Conservation (phyloP, 345 rosid species). For the Eucalyptus fibrosa region DNA sequence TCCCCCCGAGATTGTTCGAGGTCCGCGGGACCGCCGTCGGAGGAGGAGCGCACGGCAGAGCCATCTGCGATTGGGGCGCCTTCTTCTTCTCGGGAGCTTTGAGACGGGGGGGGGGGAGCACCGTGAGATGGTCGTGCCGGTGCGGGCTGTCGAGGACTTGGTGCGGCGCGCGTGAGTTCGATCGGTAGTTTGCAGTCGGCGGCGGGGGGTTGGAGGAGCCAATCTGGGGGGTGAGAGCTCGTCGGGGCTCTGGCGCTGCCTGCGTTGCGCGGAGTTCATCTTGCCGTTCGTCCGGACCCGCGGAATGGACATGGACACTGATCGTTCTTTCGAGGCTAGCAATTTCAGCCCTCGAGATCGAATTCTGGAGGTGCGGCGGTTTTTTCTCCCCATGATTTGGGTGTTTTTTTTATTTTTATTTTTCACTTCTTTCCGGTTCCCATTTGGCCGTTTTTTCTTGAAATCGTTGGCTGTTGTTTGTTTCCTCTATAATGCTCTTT, state of each 20-base stretch:
- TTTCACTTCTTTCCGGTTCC: background rate
- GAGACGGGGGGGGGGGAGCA: background rate
- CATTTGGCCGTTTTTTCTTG: background rate
- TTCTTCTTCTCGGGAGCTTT: background rate
- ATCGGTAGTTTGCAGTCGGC: background rate
- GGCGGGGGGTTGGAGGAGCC: background rate
- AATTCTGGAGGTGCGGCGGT: constrained; percentile 22
- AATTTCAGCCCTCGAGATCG: constrained; percentile 35
- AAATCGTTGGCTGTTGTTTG: background rate
- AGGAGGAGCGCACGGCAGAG: background rate
- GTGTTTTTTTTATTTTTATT: background rate
- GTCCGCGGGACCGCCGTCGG: background rate
- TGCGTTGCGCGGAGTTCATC: constrained; percentile 39
- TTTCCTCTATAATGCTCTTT: background rate
- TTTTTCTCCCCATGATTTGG: background rate
- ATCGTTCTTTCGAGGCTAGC: constrained; percentile 25
- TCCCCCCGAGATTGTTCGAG: background rate
- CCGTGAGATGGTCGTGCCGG: background rate
- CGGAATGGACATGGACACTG: constrained; percentile 22
- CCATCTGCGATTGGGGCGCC: background rate
- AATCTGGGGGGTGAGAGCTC: constrained; percentile 55
- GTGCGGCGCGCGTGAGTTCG: background rate
- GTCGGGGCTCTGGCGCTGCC: constrained; percentile 25
- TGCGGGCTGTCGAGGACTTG: background rate
- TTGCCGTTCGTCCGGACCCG: constrained; percentile 16